phyloP scores from a whole-genome alignment of 2,329 filamentous ascomycete genomes.

The Penicillium polonicum region DNA sequence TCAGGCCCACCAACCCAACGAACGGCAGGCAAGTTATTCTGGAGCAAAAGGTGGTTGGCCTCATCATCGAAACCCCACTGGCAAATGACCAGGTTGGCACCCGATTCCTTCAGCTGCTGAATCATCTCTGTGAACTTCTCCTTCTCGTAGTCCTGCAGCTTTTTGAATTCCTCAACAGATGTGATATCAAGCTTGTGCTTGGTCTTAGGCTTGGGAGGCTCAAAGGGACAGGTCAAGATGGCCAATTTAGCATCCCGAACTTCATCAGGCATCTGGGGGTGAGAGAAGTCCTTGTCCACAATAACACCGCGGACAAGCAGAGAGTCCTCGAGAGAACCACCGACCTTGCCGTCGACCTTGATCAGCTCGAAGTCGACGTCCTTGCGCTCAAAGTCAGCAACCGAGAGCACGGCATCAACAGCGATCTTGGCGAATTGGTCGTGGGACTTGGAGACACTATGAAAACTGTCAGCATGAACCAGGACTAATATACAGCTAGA shows the following conservation, averaged over 20 bases:
- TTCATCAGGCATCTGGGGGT: constrained; percentile 97
- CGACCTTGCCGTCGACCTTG: constrained; percentile 98
- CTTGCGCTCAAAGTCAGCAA: constrained; percentile 91
- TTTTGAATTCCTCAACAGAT: constrained; percentile 96
- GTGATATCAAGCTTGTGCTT: constrained; percentile 99
- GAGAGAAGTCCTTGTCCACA: constrained; percentile 99
- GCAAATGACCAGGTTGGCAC: constrained; percentile 95
- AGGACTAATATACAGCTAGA: background rate
- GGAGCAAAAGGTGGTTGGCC: constrained; percentile 93
- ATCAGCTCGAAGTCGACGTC: constrained; percentile 99
- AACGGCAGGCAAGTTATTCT: constrained; percentile 93
- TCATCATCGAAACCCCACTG: constrained; percentile 99
- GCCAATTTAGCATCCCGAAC: constrained; percentile 95
- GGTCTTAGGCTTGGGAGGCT: constrained; percentile 98
- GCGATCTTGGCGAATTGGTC: constrained; percentile 98
- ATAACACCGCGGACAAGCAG: constrained; percentile 96
- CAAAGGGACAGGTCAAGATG: constrained; percentile 95
- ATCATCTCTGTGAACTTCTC: constrained; percentile 99
- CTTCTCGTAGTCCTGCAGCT: constrained; percentile 90
- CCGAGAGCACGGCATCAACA: constrained; percentile 92
- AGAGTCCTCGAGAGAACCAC: constrained; percentile 88
- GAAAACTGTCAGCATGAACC: constrained; percentile 17
- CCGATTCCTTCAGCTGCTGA: constrained; percentile 93
- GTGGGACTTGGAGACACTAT: constrained; percentile 86
- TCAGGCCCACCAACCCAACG: constrained; percentile 98